phyloP scores from a whole-genome alignment of 345 rosid genomes.

The Camelina hispida region DNA sequence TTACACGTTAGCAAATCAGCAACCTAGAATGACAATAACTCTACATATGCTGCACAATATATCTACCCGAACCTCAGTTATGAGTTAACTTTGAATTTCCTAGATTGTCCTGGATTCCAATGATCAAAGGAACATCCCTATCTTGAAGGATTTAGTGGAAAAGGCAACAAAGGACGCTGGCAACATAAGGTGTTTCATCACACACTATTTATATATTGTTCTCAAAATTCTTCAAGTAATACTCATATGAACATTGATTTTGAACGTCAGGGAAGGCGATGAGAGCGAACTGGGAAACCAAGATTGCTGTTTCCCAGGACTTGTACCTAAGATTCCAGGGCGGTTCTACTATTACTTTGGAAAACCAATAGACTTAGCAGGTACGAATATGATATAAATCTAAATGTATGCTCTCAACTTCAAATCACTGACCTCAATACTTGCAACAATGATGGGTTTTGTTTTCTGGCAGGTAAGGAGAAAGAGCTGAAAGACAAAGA shows the following conservation, averaged over 20 bases:
- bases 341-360: constrained; percentile 76
- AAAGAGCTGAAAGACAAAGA: constrained; percentile 56
- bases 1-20: neutral
- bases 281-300: constrained; percentile 65
- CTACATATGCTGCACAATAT: neutral
- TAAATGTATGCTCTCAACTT: neutral
- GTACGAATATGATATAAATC: constrained; percentile 34
- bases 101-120: constrained; percentile 68
- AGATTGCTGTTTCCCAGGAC: constrained; percentile 55
- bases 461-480: constrained; percentile 49
- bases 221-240: neutral
- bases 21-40: neutral
- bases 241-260: constrained; percentile 24
- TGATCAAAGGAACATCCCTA: constrained; percentile 73
- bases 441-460: neutral
- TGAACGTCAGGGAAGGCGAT: constrained; percentile 49
- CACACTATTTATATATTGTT: neutral
- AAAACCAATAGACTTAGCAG: constrained; percentile 76
- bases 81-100: constrained; percentile 1
- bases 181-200: constrained; percentile 54
- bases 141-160: constrained; percentile 49
- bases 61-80: neutral
- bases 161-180: constrained; percentile 44
- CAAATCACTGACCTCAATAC: neutral
- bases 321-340: constrained; percentile 78